Evolutionary conservation across 192 early-diverging fungal species (phyloP), one percentile per base, ranked within the genome.

Genomic region (Rhizoclosmatium sp.): DNA sequence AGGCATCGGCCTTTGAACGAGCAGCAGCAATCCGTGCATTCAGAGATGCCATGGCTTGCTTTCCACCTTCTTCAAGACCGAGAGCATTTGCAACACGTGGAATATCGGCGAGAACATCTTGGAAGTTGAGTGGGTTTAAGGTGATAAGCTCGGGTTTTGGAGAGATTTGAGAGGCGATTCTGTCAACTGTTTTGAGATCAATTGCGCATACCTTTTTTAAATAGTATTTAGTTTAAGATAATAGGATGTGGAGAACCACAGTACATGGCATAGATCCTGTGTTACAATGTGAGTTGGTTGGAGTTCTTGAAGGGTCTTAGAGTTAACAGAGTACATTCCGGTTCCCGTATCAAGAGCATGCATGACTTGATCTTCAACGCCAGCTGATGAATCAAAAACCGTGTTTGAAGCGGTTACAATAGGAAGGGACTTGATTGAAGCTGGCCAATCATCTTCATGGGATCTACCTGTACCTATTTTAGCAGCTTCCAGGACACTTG

Each of bases 201-300:
- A 90, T 84, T 2, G 89, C 86, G 69, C 89, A 90, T 44, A 90
- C 89, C 39, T 87, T 12, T 47, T 47, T 49, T 1, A 10, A 9
- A 65, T 1, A 19, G 9, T 65, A n/a, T 65, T 65, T 65, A n/a
- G 19, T 56, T n/a, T 14, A 56, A 56, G 10, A 56, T 1, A 0
- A 56, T n/a, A 65, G 23, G 16, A 65, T 65, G 9, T 12, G 23
- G 12, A 65, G n/a, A 31, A 41, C 16, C 31, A 56, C 19, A 9
- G 2, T 41, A 54, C 51, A 31, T 54, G 71, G 44, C 71, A 72
- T 12, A 72, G 48, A 47, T 69, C 79, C 66, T 90, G 89, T 12
- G 89, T 90, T n/a, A 90, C 77, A 45, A 90, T 86, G 1, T 87
- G 78, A 7, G 82, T 65, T 4, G 89, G 89, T 19, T 77, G 60